phyloP scores from a whole-genome alignment of 305 asterid species.

The Fraxinus albicans region DNA sequence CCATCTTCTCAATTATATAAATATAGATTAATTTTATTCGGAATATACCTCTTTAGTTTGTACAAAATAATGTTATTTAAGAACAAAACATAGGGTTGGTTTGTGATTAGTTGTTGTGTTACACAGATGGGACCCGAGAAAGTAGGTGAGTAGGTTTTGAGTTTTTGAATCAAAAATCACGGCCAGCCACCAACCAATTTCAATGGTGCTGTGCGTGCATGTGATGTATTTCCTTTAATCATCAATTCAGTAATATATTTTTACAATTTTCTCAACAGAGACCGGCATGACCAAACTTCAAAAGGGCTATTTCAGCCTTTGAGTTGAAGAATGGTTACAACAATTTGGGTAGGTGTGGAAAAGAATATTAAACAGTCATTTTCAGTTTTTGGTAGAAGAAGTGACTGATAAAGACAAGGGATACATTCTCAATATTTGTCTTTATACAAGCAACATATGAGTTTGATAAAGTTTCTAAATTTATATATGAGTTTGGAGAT shows the following conservation, averaged over 20 bases:
- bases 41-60: neutral
- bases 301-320: constrained; percentile 9
- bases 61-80: neutral
- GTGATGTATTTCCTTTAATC: neutral
- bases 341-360: neutral
- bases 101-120: neutral
- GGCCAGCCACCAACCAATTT: neutral
- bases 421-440: neutral
- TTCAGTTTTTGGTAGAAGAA: neutral
- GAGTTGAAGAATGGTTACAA: neutral
- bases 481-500: too few relatives aligned
- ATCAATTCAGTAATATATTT: too few relatives aligned
- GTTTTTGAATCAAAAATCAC: neutral
- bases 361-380: neutral
- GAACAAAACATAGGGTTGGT: neutral
- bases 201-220: neutral
- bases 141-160: neutral
- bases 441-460: too few relatives aligned
- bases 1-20: neutral
- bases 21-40: neutral
- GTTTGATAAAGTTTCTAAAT: too few relatives aligned
- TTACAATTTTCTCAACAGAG: neutral
- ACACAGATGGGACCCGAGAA: neutral
- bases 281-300: constrained; percentile 26
- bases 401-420: constrained; percentile 32